Base-by-base conservation (phyloP, 306 rosid species). In the Begonia peltatifolia region DNA sequence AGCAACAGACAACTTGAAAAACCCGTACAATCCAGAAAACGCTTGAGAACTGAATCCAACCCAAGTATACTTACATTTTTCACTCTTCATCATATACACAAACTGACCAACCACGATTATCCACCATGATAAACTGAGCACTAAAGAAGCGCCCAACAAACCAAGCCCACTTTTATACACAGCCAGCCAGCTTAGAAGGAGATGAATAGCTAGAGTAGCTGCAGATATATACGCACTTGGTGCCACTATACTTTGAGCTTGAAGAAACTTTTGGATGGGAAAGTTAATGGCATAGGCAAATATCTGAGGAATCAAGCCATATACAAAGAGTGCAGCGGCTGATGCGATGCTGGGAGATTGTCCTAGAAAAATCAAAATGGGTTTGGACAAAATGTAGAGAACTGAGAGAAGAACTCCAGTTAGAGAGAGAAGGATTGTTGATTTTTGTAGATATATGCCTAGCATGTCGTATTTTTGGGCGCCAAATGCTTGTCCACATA, bases 401-500 rank as follows among this genome's bases (percentile, higher is more conserved):
- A 65, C 1, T 0, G 79, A 69, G 6, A 85, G 53, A 0, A 80
- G 75, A 3, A 85, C 4, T 2, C 76, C 95, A 0, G 87, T 74
- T 5, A 81, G n/a, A 10, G 67, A 65, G 0, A 85, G 57, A 1
- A 81, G 70, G 12, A 85, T 17, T 2, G 64, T 36, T 2, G 95
- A 67, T 62, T 92, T 68, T 56, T 82, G 95, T 60, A 80, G 63
- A 53, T 82, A 85, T n/a, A 79, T 10, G 0, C 95, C 90, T 6
- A 85, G 51, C 95, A 85, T 76, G 0, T 79, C 84, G 16, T 82
- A 60, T 41, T 59, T 75, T 1, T 66, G 41, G 2, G 87, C 95
- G 3, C 92, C 95, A 50, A 67, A 82, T 0, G 95, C 92, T 61
- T 85, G 92, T 0, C 95, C 95, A 8, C 95, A 81, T 35, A 85